Conservation (phyloP, 495 filamentous ascomycete genomes). For the Penicillium alfredii region DNA sequence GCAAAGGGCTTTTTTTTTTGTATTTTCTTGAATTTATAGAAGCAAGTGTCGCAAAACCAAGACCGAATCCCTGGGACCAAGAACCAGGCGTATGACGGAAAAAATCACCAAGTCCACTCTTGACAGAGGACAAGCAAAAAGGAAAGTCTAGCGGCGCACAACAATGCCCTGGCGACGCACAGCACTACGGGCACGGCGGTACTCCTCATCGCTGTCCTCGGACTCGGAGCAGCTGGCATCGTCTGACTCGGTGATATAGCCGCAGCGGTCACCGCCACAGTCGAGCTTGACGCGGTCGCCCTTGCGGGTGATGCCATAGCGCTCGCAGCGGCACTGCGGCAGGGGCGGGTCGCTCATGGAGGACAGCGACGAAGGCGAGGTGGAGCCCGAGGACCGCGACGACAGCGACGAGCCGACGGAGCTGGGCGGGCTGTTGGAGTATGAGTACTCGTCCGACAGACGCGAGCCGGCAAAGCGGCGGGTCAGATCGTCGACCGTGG, state of each 20-base stretch:
- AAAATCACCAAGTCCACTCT: slow-evolving; percentile 1
- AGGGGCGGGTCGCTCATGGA: slow-evolving; percentile 68
- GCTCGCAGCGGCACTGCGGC: slow-evolving; percentile 74
- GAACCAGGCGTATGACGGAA: slow-evolving; percentile 10
- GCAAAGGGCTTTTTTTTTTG: slow-evolving; percentile 23
- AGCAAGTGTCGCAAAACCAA: slow-evolving; percentile 10
- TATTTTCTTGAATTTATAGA: slow-evolving; percentile 12
- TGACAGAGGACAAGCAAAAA: neutral
- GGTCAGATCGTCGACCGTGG: slow-evolving; percentile 66
- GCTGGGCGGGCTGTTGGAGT: slow-evolving; percentile 61
- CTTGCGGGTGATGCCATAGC: slow-evolving; percentile 91
- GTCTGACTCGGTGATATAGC: slow-evolving; percentile 59
- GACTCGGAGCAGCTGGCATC: slow-evolving; percentile 47
- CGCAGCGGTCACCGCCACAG: slow-evolving; percentile 81
- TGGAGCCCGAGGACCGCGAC: slow-evolving; percentile 67
- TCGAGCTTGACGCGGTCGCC: slow-evolving; percentile 90
- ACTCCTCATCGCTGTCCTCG: slow-evolving; percentile 57
- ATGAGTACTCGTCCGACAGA: slow-evolving; percentile 62
- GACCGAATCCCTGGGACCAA: slow-evolving; percentile 12
- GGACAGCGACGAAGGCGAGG: slow-evolving; percentile 63
- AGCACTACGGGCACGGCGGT: slow-evolving; percentile 35
- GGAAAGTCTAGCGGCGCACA: slow-evolving; percentile 46
- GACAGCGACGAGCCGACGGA: slow-evolving; percentile 70
- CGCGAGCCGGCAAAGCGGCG: slow-evolving; percentile 65
- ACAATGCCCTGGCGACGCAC: slow-evolving; percentile 74